Conservation (phyloP, 78 protist species). For the Bodo saltans region DNA sequence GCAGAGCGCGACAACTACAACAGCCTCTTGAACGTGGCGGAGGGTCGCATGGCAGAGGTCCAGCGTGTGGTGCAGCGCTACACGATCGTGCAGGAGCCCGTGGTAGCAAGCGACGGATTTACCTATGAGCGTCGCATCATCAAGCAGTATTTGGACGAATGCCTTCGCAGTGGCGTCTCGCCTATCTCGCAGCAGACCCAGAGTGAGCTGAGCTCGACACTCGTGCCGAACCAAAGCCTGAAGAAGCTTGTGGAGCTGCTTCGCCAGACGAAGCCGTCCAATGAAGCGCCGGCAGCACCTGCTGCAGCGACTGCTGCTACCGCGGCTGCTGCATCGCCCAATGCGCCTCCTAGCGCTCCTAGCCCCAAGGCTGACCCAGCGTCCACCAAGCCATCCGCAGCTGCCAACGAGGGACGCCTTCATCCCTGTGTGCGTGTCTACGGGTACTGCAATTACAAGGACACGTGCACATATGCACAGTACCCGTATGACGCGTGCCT, state of each 20-base stretch:
- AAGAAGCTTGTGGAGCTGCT: not conserved
- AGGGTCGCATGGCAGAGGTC: not conserved
- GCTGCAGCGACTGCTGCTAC: too few species aligned
- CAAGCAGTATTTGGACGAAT: not conserved
- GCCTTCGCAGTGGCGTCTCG: conserved; percentile 57
- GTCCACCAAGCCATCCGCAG: too few species aligned
- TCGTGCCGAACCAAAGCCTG: not conserved
- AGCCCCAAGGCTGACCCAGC: too few species aligned
- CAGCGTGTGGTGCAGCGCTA: not conserved
- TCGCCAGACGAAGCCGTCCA: too few species aligned
- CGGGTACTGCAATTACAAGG: not conserved
- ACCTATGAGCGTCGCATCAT: conserved; percentile 2
- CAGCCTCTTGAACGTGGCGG: not conserved
- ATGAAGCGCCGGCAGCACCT: too few species aligned
- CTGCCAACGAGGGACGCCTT: too few species aligned
- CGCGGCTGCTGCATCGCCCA: too few species aligned
- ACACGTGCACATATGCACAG: not conserved
- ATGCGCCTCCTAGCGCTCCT: too few species aligned
- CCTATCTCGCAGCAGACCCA: not conserved
- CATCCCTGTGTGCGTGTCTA: not conserved
- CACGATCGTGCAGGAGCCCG: not conserved
- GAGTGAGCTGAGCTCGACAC: not conserved
- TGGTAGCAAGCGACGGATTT: not conserved
- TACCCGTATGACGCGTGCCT: not conserved
- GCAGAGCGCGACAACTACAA: not conserved